Evolutionary conservation across 2,329 filamentous ascomycete genomes (phyloP), one percentile per base, ranked within the genome.

Genomic region (Pyrenochaeta sp.): DNA sequence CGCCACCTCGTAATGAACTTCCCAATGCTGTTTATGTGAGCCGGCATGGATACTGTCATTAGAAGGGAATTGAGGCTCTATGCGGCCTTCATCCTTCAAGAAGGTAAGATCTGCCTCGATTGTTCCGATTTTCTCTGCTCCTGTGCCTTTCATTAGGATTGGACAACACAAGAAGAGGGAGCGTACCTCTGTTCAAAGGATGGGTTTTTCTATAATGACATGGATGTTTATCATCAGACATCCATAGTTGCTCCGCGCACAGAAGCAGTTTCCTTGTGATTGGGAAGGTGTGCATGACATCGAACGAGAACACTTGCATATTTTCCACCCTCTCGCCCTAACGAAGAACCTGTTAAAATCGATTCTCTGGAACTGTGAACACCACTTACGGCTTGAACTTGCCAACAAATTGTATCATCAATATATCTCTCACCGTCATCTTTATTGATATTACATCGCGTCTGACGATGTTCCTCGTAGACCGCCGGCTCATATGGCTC

Each of bases 81-180:
- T 60, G 6, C 30, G 54, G 17, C 35, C 41, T 48, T 54, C 33
- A 30, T 43, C 40, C 23, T 30, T 49, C 39, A 62, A 33, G 18
- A 56, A 52, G 20, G 53, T 55, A 53, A 62, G 48, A 45, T 62
- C 56, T 15, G 51, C 48, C 12, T 41, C 20, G 27, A 61, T 56
- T 14, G 31, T 30, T 7, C 55, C 58, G 33, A 47, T 49, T 30
- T 40, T 11, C 23, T 56, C 58, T 17, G 51, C 55, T 18, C 51
- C 58, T 61, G 18, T 30, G n/a, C 15, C 21, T 3, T 4, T 33
- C 31, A 14, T 33, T 7, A n/a, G n/a, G n/a, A n/a, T n/a, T n/a
- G n/a, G n/a, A n/a, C n/a, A n/a, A n/a, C n/a, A n/a, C n/a, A n/a
- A n/a, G n/a, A n/a, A n/a, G n/a, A n/a, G n/a, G n/a, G n/a, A n/a